Percentiles rank a stretch among this genome's conserved stretches.
phyloP scores from a whole-genome alignment of 495 filamentous ascomycete genomes.

The Amorphotheca resinae region DNA sequence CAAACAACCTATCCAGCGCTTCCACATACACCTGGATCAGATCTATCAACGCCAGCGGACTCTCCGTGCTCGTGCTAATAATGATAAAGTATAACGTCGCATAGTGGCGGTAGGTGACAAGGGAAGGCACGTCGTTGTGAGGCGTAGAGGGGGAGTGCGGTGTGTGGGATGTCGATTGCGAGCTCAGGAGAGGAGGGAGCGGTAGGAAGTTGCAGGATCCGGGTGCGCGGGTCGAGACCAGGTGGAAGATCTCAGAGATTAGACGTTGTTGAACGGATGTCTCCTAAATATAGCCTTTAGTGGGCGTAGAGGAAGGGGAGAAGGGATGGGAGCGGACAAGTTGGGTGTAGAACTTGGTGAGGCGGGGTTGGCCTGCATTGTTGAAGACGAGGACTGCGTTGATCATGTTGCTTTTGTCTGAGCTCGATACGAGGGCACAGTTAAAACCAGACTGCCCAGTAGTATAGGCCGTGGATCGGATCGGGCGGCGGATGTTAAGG shows the following conservation, averaged over 20 bases:
- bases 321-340: conserved; percentile 45
- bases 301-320: conserved; percentile 9
- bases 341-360: conserved; percentile 99
- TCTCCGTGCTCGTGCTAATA: conserved; percentile 94
- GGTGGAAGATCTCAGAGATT: conserved; percentile 94
- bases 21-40: conserved; percentile 97
- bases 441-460: too few relatives aligned
- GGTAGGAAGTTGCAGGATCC: conserved; percentile 97
- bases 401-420: conserved; percentile 89
- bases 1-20: conserved; percentile 84
- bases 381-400: conserved; percentile 99
- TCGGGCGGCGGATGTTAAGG: too few relatives aligned
- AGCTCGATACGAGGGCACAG: too few relatives aligned
- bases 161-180: conserved; percentile 26
- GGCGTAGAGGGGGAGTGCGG: conserved; percentile 43
- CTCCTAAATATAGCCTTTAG: conserved; percentile 44
- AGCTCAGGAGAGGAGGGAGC: conserved; percentile 35
- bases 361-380: conserved; percentile 85
- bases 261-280: conserved; percentile 91
- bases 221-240: conserved; percentile 75
- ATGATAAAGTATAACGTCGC: conserved; percentile 97
- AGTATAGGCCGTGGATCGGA: too few relatives aligned
- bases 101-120: conserved; percentile 96
- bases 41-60: conserved; percentile 87
- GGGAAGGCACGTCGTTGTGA: conserved; percentile 79